Conservation (phyloP, 257 asterid species). For the Sherardia arvensis region DNA sequence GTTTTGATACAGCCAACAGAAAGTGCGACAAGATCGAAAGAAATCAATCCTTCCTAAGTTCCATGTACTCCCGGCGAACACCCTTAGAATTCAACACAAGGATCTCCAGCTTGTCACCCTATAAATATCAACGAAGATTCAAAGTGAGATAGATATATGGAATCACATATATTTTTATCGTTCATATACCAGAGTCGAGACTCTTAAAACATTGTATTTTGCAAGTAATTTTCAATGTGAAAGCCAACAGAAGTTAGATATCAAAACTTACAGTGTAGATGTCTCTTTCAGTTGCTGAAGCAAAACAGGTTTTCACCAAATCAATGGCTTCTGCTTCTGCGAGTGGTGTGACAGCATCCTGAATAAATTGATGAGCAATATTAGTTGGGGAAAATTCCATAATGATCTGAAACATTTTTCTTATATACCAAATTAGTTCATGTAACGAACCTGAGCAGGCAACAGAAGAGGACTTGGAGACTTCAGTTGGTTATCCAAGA, state of each 20-base stretch:
- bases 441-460: conserved; percentile 26
- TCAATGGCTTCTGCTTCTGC: conserved; percentile 41
- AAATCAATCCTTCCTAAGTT: conserved; percentile 33
- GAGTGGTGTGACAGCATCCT: conserved; percentile 49
- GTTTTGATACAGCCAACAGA: neutral
- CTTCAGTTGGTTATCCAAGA: conserved; percentile 59
- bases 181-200: neutral
- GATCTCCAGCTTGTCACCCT: conserved; percentile 38
- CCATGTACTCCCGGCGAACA: conserved; percentile 29
- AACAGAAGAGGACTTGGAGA: conserved; percentile 36
- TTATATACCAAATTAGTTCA: neutral
- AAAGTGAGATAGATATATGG: too few species aligned
- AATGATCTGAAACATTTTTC: neutral
- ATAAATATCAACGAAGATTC: neutral
- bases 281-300: conserved; percentile 43
- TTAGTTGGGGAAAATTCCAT: neutral
- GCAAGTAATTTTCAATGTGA: neutral
- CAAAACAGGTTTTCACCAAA: conserved; percentile 38
- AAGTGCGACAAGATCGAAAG: neutral
- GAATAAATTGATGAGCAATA: neutral
- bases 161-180: too few species aligned
- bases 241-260: neutral
- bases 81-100: conserved; percentile 28
- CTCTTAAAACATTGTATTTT: neutral
- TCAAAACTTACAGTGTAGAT: conserved; percentile 35